Conservation (phyloP, 768 basidiomycete species). For the Lentinus brumalis region DNA sequence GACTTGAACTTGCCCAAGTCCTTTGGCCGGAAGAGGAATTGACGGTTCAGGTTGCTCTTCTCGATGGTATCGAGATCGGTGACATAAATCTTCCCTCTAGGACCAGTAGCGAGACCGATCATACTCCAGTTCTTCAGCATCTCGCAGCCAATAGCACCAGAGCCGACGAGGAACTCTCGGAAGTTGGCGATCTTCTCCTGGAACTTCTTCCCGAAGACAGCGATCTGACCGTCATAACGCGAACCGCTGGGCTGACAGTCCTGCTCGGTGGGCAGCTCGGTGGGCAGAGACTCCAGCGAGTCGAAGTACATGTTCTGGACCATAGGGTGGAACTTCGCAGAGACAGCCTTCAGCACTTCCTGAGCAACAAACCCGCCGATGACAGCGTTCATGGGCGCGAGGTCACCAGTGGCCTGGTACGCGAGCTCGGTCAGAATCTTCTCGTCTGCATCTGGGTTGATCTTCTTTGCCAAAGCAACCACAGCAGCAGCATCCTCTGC, state of each 20-base stretch:
- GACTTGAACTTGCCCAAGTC: constrained; percentile 97
- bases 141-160: constrained; percentile 99
- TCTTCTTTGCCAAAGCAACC: constrained; percentile 75
- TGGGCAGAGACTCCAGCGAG: constrained; percentile 91
- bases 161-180: constrained; percentile 94
- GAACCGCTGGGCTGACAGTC: constrained; percentile 82
- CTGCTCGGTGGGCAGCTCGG: constrained; percentile 69
- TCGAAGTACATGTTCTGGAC: constrained; percentile 96
- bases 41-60: constrained; percentile 97
- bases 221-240: constrained; percentile 93
- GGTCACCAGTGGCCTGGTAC: constrained; percentile 88
- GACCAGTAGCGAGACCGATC: constrained; percentile 90
- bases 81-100: constrained; percentile 81
- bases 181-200: constrained; percentile 89
- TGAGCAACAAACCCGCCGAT: constrained; percentile 98
- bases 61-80: constrained; percentile 99
- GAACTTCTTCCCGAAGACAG: constrained; percentile 92
- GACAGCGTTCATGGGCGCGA: constrained; percentile 90
- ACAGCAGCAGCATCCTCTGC: constrained; percentile 73
- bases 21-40: constrained; percentile 96
- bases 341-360: constrained; percentile 95
- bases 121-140: constrained; percentile 99
- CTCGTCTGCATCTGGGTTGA: constrained; percentile 77
- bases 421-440: constrained; percentile 82
- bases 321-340: constrained; percentile 98